Conservation (phyloP, 2,329 filamentous ascomycete species). For the Claviceps purpurea region DNA sequence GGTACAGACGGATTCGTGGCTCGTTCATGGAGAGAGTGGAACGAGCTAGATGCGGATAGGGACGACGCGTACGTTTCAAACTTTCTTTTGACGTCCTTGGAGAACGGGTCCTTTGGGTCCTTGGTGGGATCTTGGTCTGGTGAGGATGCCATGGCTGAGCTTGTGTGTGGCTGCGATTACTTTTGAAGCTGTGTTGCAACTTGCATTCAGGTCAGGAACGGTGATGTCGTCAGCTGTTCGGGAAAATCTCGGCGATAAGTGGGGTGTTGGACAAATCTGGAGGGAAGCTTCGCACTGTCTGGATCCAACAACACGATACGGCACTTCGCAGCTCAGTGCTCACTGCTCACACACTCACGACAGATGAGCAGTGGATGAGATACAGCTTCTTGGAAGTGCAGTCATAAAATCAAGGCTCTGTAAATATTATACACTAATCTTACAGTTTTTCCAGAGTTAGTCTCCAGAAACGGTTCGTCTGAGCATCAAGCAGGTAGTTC, state of each 20-base stretch:
- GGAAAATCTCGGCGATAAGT: slow-evolving; percentile 9
- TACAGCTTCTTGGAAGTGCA: neutral
- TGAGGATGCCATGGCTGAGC: slow-evolving; percentile 1
- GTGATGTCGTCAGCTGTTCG: slow-evolving; percentile 4
- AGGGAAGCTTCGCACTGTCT: neutral
- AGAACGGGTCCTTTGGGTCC: slow-evolving; percentile 37
- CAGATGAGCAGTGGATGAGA: neutral
- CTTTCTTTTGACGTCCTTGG: slow-evolving; percentile 45
- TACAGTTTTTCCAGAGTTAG: neutral
- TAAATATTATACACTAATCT: neutral
- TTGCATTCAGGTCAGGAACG: neutral
- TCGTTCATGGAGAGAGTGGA: too few relatives aligned
- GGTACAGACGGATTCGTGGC: too few relatives aligned
- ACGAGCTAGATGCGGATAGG: neutral
- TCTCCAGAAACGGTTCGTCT: neutral
- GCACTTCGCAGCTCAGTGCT: too few relatives aligned
- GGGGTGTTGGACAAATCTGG: neutral
- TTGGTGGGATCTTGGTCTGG: slow-evolving; percentile 7
- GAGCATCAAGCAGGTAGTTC: neutral
- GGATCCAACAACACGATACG: neutral
- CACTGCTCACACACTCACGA: too few relatives aligned
- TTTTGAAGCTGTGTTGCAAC: neutral
- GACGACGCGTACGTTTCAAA: slow-evolving; percentile 44
- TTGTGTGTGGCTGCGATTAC: neutral
- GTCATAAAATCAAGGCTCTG: neutral